phyloP scores from a whole-genome alignment of 192 early-diverging fungal genomes.

The Umbelopsis ramanniana region DNA sequence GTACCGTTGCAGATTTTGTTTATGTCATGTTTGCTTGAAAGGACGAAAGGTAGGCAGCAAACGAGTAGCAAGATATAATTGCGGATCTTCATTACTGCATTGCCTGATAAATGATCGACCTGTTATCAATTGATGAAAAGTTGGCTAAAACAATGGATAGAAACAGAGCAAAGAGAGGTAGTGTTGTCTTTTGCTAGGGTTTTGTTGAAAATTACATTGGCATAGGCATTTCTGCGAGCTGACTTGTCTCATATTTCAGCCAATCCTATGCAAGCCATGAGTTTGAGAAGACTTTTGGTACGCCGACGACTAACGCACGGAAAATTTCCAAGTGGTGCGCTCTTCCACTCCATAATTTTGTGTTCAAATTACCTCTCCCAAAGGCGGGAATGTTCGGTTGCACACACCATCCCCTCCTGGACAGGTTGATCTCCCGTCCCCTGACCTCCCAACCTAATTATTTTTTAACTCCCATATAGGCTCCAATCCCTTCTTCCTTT shows the following conservation, averaged over 20 bases:
- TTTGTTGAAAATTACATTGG: too few species aligned
- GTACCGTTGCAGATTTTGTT: background rate
- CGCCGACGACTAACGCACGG: background rate
- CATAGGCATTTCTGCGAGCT: too few species aligned
- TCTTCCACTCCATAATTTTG: background rate
- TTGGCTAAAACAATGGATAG: too few species aligned
- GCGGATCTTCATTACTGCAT: background rate
- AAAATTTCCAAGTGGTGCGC: background rate
- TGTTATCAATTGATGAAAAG: too few species aligned
- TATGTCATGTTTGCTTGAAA: background rate
- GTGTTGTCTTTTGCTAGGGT: too few species aligned
- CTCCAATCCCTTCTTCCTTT: background rate
- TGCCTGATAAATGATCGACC: too few species aligned
- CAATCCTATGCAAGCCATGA: background rate
- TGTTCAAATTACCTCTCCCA: background rate
- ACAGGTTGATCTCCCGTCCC: background rate
- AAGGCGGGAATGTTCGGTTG: constrained; percentile 1
- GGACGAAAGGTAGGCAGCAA: background rate
- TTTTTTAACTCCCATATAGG: background rate
- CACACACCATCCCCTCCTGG: background rate
- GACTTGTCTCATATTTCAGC: too few species aligned
- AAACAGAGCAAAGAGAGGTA: too few species aligned
- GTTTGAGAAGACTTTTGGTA: background rate
- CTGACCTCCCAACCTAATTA: background rate
- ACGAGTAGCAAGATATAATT: background rate